Evolutionary conservation across 1,284 basidiomycete species (phyloP), one percentile per base, ranked within the genome.

Genomic region (Ustilago lituana): DNA sequence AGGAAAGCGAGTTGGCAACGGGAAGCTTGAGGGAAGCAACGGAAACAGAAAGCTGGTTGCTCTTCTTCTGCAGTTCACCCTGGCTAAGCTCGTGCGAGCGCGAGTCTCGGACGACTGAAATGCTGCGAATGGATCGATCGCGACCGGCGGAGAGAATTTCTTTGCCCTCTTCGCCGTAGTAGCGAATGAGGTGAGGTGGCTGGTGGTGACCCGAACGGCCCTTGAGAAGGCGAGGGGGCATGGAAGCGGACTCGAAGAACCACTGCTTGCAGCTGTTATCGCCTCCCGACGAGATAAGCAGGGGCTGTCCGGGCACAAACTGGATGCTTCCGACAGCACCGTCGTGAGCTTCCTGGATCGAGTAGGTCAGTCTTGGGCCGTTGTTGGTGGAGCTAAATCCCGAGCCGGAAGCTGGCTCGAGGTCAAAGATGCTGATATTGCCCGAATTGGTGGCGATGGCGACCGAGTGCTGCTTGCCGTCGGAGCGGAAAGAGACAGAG

Each of bases 101-200:
- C 27, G 71, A 74, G 47, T 80, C 80, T 17, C 77, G 50, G n/a
- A 98, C 95, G 36, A 98, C 90, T 53, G 91, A 93, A 5, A 92
- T 94, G 80, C 89, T 92, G 37, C 96, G 86, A 50, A 99, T 83
- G 66, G 91, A 91, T 20, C 93, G 88, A 82, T 99, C 96, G 48
- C 77, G 76, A 6, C 73, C 76, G 7, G 77, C 76, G 2, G 70
- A 70, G 35, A 99, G 84, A 5, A 98, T 85, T 71, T 94, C 91
- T 82, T 98, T 98, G 5, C 96, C 96, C 76, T 98, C 94, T 20
- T 92, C 90, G 20, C 94, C 96, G 81, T 97, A 98, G 82, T 93
- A 98, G 44, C 94, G 87, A 44, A 98, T 93, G 22, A 94, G 85
- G 77, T 94, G 90, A 0, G 95, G 94, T 12, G 95, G 94, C 1